Conservation (phyloP, 805 yeast genomes). For the Starmera pachycereana region DNA sequence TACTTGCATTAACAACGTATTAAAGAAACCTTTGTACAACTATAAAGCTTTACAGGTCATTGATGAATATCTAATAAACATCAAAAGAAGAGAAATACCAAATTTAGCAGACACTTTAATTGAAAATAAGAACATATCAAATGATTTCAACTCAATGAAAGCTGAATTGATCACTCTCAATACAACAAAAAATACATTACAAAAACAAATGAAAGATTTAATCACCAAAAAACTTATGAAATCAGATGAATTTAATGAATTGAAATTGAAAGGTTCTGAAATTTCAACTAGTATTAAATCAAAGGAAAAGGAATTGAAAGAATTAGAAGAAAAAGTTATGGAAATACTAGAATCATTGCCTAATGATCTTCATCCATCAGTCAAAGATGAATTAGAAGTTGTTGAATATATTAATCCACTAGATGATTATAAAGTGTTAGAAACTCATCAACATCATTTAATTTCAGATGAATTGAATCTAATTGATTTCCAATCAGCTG, state of each 20-base stretch:
- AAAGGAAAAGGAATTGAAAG: conserved; percentile 8
- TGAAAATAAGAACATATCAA: conserved; percentile 18
- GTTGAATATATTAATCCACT: conserved; percentile 42
- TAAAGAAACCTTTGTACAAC: conserved; percentile 25
- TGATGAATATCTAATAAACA: conserved; percentile 19
- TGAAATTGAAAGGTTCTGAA: conserved; percentile 9
- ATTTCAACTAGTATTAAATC: conserved; percentile 19
- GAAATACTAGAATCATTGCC: conserved; percentile 46
- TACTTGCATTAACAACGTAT: conserved; percentile 1
- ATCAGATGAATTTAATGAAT: conserved; percentile 1
- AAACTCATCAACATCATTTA: conserved; percentile 45
- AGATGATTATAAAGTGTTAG: conserved; percentile 16
- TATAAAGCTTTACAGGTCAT: conserved; percentile 21
- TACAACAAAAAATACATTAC: background rate
- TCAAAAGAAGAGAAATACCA: conserved; percentile 22
- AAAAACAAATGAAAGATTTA: conserved; percentile 3
- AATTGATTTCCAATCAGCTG: conserved; percentile 61
- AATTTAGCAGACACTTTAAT: conserved; percentile 13
- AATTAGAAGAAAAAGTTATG: conserved; percentile 27
- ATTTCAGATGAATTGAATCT: conserved; percentile 63
- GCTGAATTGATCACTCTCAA: conserved; percentile 19
- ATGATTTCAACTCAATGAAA: conserved; percentile 11
- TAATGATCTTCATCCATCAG: conserved; percentile 43
- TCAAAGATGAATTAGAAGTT: conserved; percentile 31
- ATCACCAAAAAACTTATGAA: conserved; percentile 1